Percentiles rank a stretch among this genome's conserved stretches.
These are phyloP conservation scores for Fusarium gaditjirri DNA, from an alignment of 2,329 filamentous ascomycete species.

Conservation along the genomic window DNA sequence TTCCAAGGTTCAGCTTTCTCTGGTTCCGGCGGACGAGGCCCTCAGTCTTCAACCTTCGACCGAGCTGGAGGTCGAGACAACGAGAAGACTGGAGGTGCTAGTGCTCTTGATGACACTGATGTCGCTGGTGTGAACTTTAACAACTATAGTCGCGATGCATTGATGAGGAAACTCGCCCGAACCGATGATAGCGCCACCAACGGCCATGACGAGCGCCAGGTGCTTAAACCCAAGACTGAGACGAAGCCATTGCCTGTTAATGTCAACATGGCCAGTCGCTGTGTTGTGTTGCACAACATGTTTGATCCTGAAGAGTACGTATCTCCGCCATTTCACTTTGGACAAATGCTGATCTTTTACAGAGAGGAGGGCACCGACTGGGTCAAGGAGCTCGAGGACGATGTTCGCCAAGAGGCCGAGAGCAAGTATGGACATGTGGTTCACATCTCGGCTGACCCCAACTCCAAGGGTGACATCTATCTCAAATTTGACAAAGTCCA, in stretches of 20 bases:
- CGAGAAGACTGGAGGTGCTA: slow-evolving; percentile 90
- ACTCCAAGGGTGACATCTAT: slow-evolving; percentile 95
- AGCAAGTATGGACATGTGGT: slow-evolving; percentile 96
- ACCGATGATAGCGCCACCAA: slow-evolving; percentile 81
- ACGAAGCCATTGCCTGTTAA: slow-evolving; percentile 82
- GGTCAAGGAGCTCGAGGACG: slow-evolving; percentile 93
- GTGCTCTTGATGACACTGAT: slow-evolving; percentile 96
- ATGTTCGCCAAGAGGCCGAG: slow-evolving; percentile 92
- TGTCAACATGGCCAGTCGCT: slow-evolving; percentile 92
- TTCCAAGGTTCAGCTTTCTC: slow-evolving; percentile 94
- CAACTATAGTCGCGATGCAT: slow-evolving; percentile 97
- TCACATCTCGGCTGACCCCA: slow-evolving; percentile 94
- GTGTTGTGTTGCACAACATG: slow-evolving; percentile 94
- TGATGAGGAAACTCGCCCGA: slow-evolving; percentile 98
- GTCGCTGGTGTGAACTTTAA: slow-evolving; percentile 99
- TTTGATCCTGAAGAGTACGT: slow-evolving; percentile 92
- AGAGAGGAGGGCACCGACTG: slow-evolving; percentile 89
- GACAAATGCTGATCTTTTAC: slow-evolving; percentile 48
- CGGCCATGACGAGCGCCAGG: slow-evolving; percentile 74
- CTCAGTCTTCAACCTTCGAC: slow-evolving; percentile 88
- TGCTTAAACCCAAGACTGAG: slow-evolving; percentile 82
- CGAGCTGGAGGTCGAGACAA: slow-evolving; percentile 88
- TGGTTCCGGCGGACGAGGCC: slow-evolving; percentile 86
- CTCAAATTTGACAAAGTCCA: slow-evolving; percentile 97
- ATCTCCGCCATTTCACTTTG: neutral